phyloP scores from a whole-genome alignment of 768 basidiomycete species.

The Tylopilus rubrobrunneus region DNA sequence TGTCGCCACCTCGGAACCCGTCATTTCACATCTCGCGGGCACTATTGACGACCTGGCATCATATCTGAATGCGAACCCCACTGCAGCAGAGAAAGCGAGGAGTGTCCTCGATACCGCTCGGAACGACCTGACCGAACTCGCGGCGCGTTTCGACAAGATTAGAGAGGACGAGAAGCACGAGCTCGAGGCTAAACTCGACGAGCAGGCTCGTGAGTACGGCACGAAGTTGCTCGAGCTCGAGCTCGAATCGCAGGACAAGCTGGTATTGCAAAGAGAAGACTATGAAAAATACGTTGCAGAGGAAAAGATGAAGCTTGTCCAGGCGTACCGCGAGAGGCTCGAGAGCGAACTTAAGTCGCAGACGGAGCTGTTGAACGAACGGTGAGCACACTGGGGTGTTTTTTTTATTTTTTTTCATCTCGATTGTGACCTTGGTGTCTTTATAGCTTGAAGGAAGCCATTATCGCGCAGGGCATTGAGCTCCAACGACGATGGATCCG shows the following conservation, averaged over 20 bases:
- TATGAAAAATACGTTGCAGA: conserved; percentile 79
- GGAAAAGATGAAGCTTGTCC: conserved; percentile 68
- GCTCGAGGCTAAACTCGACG: conserved; percentile 66
- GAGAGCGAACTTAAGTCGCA: conserved; percentile 82
- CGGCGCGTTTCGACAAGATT: conserved; percentile 68
- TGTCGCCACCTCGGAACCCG: conserved; percentile 76
- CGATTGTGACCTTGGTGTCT: not conserved
- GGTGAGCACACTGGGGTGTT: conserved; percentile 45
- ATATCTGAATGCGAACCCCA: conserved; percentile 73
- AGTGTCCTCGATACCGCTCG: conserved; percentile 79
- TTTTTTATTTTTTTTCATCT: not conserved
- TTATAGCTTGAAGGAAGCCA: conserved; percentile 83
- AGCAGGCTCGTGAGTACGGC: conserved; percentile 82
- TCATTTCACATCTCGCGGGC: conserved; percentile 85
- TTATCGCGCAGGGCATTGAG: conserved; percentile 95
- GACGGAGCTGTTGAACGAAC: conserved; percentile 90
- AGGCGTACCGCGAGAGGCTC: conserved; percentile 81
- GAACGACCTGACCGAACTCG: conserved; percentile 74
- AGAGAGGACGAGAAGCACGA: conserved; percentile 74
- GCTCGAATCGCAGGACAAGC: conserved; percentile 80
- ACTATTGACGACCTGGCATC: conserved; percentile 91
- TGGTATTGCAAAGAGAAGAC: conserved; percentile 81
- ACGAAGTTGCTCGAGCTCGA: conserved; percentile 76
- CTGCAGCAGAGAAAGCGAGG: conserved; percentile 61
- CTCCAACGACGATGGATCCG: conserved; percentile 96